Base-by-base conservation (phyloP, 2,329 filamentous ascomycete genomes). In the Fusarium sp. region DNA sequence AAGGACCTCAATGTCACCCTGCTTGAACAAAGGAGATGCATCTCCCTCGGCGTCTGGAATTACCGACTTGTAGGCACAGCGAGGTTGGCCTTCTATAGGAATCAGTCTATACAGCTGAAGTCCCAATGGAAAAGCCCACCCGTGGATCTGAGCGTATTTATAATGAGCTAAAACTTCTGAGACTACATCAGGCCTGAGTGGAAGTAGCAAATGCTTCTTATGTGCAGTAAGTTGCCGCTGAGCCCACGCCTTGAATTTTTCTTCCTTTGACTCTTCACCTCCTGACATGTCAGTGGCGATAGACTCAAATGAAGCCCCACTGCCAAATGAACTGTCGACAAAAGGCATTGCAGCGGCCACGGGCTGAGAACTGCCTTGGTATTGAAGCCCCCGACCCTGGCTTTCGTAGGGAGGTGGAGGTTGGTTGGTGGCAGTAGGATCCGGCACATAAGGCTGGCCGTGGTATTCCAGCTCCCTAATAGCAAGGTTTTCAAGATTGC, bases 141-240 rank as follows among this genome's bases (percentile, higher is more conserved):
- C n/a, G 0, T 0, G 2, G 28, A 17, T 5, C 26, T 12, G 26
- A 10, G 28, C 14, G 1, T 32, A 15, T 12, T 12, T 4, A 11
- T 32, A n/a, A 10, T 30, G 13, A n/a, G 15, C 11, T 4, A 50
- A n/a, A 30, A 7, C 13, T 3, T 30, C 47, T 7, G 47, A n/a
- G 14, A 32, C 17, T 3, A 32, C 20, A 32, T 50, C 9, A 5
- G 47, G 22, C 2, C 20, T 17, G 20, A 8, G 28, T 17, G 47
- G 47, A 5, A 11, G 28, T 32, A n/a, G 6, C 1, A 32, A 22
- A 6, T n/a, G 17, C 22, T 8, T 32, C 0, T n/a, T 10, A 17
- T 50, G 8, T 18, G 8, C n/a, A 12, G 11, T 0, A 13, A 13
- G 4, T 7, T 45, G n/a, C 11, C 3, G 0, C 9, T 26, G 10